phyloP scores from a whole-genome alignment of 306 rosid species.

The Datisca glomerata region DNA sequence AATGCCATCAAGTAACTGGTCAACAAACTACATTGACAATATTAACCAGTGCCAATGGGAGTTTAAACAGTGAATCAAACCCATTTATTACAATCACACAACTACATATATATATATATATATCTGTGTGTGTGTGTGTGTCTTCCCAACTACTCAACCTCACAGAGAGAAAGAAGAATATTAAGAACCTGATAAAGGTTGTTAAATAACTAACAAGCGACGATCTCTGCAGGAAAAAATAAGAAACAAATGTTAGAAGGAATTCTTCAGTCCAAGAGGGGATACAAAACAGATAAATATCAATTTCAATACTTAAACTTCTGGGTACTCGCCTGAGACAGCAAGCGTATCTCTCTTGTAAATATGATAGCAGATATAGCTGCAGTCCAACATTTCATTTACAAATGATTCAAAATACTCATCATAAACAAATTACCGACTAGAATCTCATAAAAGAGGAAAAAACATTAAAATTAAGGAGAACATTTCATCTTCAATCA shows the following conservation, averaged over 20 bases:
- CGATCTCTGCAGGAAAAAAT: constrained; percentile 41
- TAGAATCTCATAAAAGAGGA: no score
- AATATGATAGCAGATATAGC: constrained; percentile 59
- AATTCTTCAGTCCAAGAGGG: not conserved
- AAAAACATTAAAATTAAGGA: no score
- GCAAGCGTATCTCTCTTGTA: constrained; percentile 36
- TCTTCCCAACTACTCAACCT: not conserved
- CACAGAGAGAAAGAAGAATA: constrained; percentile 10
- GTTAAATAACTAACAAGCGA: constrained; percentile 27
- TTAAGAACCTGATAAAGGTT: constrained; percentile 64
- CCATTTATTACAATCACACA: not conserved
- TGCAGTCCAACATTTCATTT: no score
- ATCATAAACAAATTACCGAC: no score
- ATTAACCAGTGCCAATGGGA: no score
- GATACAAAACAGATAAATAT: not conserved
- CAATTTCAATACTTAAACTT: constrained; percentile 6
- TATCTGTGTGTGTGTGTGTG: no score
- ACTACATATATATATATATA: not conserved
- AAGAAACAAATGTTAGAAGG: constrained; percentile 19
- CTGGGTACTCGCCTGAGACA: constrained; percentile 41
- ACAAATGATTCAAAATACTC: no score
- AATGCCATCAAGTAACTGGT: no score
- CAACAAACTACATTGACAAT: no score
- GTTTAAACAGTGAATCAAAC: no score
- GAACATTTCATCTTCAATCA: no score